These are phyloP conservation scores for Daedalea quercina DNA, from an alignment of 768 basidiomycete species.

Conservation along the genomic window DNA sequence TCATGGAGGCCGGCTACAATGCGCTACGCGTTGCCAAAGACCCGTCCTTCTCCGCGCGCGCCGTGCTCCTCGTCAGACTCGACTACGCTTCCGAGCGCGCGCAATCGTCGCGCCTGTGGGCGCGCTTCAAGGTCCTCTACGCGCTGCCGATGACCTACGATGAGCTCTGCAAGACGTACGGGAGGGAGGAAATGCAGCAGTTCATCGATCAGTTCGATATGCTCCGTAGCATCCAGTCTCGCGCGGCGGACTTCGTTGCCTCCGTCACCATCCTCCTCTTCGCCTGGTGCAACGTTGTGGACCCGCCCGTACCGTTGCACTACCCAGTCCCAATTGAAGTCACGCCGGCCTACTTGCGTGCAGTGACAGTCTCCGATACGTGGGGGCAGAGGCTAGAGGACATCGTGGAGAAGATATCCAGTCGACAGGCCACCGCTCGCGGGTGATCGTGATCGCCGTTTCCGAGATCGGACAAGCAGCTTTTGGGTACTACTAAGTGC, in stretches of 20 bases:
- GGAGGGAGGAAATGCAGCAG: background rate
- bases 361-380: background rate
- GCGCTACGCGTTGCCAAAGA: background rate
- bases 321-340: background rate
- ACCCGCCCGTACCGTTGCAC: background rate
- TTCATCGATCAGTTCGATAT: background rate
- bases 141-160: background rate
- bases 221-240: background rate
- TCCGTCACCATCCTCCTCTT: background rate
- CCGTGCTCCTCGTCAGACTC: constrained; percentile 5
- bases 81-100: constrained; percentile 1
- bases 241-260: background rate
- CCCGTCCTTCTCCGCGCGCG: constrained; percentile 10
- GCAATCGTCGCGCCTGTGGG: background rate
- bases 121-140: background rate
- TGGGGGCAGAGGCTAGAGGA: background rate
- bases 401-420: background rate
- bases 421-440: background rate
- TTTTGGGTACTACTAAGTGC: background rate
- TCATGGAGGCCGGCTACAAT: background rate
- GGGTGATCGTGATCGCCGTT: background rate
- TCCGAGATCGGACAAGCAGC: background rate
- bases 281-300: background rate
- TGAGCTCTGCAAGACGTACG: background rate
- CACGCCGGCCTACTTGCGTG: background rate